Percentiles rank a stretch among this genome's conserved stretches.
Evolutionary conservation across 2,329 filamentous ascomycete genomes (phyloP).

Genomic region (Cercospora berteroae): DNA sequence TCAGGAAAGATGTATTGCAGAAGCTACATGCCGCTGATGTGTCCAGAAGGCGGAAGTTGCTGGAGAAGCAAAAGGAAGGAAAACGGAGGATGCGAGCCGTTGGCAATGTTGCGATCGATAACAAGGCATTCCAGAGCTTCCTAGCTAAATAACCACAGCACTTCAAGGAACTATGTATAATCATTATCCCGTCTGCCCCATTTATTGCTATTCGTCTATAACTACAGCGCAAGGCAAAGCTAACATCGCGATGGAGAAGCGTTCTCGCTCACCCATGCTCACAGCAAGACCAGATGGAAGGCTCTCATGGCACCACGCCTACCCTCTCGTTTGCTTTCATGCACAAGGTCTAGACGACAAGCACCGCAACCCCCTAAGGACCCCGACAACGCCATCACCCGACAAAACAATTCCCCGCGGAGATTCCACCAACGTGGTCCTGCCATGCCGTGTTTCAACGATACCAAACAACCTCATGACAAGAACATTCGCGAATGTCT

Average conservation of each 20-base stretch:
- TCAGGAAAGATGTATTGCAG: constrained; percentile 88
- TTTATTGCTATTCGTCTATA: not conserved
- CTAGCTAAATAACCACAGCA: constrained; percentile 63
- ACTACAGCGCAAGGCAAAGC: not conserved
- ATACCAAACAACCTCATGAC: not conserved
- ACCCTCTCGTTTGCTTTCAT: not conserved
- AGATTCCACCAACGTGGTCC: not conserved
- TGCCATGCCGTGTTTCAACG: not conserved
- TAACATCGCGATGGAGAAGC: not conserved
- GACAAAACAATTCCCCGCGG: not conserved
- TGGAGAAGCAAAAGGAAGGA: constrained; percentile 97
- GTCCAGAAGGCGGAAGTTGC: constrained; percentile 73
- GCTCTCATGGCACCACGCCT: not conserved
- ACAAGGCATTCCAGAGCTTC: constrained; percentile 92
- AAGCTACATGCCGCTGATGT: constrained; percentile 93
- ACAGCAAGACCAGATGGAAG: not conserved
- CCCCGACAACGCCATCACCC: not conserved
- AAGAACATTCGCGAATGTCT: not conserved
- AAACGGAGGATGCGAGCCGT: constrained; percentile 80
- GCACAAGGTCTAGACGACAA: not conserved
- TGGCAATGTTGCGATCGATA: constrained; percentile 91
- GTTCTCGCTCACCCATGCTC: not conserved
- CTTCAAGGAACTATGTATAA: not conserved
- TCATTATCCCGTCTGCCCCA: not conserved
- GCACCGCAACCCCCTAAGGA: not conserved